Conservation (phyloP, 192 early-diverging fungal species). For the Funneliformis geosporum region DNA sequence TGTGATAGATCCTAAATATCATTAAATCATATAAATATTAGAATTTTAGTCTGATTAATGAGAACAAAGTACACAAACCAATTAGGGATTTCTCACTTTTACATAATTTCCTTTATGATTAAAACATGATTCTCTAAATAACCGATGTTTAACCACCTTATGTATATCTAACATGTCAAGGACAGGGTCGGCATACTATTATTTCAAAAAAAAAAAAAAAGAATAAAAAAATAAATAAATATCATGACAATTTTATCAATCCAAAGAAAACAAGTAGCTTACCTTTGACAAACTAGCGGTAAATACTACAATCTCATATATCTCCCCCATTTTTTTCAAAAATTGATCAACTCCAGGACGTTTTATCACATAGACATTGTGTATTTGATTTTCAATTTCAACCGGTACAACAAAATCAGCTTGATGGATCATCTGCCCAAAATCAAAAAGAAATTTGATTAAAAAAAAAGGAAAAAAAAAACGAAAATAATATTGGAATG, state of each 20-base stretch:
- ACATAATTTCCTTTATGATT: slow-evolving; percentile 97
- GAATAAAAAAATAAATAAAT: neutral
- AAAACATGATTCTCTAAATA: slow-evolving; percentile 95
- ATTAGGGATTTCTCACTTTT: slow-evolving; percentile 59
- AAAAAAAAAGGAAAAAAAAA: too few relatives aligned
- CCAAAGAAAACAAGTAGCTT: neutral
- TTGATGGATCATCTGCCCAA: slow-evolving; percentile 52
- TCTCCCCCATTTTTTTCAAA: slow-evolving; percentile 78
- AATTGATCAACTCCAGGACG: slow-evolving; percentile 96
- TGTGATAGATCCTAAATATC: slow-evolving; percentile 74
- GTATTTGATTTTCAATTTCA: slow-evolving; percentile 85
- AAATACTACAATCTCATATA: slow-evolving; percentile 94
- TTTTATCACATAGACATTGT: slow-evolving; percentile 96
- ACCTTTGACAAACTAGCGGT: slow-evolving; percentile 92
- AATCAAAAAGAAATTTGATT: neutral
- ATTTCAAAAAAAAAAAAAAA: slow-evolving; percentile 11
- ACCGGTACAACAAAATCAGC: slow-evolving; percentile 93
- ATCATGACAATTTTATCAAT: neutral
- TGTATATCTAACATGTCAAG: slow-evolving; percentile 88
- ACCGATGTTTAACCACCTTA: slow-evolving; percentile 83
- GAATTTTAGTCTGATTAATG: neutral
- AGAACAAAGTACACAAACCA: neutral
- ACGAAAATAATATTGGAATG: neutral
- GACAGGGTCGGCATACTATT: slow-evolving; percentile 97
- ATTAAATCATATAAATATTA: neutral